These are phyloP conservation scores for Tolypocladium tropicale DNA, from an alignment of 2,329 filamentous ascomycete species.

Conservation along the genomic window DNA sequence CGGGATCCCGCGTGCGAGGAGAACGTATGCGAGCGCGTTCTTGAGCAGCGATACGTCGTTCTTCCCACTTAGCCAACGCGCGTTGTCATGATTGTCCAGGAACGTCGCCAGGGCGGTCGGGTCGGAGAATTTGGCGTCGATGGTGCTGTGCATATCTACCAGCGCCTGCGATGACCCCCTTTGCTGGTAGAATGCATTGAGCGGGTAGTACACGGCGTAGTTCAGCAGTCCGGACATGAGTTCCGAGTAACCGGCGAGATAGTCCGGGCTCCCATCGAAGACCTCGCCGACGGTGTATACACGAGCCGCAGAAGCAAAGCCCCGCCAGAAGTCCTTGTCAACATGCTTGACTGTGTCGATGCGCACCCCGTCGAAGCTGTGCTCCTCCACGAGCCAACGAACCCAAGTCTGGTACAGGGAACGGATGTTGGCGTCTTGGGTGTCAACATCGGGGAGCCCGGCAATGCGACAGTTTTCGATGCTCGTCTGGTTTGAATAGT, in stretches of 20 bases:
- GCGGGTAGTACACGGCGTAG: constrained; percentile 40
- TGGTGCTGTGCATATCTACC: constrained; percentile 24
- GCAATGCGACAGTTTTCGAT: constrained; percentile 42
- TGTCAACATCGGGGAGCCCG: constrained; percentile 53
- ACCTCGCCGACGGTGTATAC: constrained; percentile 54
- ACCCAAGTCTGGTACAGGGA: constrained; percentile 50
- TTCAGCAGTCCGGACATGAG: constrained; percentile 50
- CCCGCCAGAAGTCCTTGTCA: constrained; percentile 45
- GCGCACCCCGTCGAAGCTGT: constrained; percentile 50
- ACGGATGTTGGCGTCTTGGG: constrained; percentile 37
- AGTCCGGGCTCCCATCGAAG: constrained; percentile 39
- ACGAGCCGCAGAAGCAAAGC: constrained; percentile 41
- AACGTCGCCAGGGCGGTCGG: constrained; percentile 38
- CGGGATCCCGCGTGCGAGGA: constrained; percentile 51
- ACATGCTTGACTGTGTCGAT: constrained; percentile 55
- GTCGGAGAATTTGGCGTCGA: constrained; percentile 29
- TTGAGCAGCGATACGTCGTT: constrained; percentile 44
- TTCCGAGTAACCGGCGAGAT: constrained; percentile 41
- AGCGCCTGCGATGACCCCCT: constrained; percentile 26
- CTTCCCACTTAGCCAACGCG: constrained; percentile 41
- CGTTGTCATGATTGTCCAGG: constrained; percentile 49
- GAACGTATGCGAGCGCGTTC: constrained; percentile 51
- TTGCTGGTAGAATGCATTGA: constrained; percentile 29
- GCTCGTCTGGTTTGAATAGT: constrained; percentile 41
- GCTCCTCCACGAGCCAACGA: constrained; percentile 43